Evolutionary conservation across 2,329 filamentous ascomycete genomes (phyloP), one percentile per base, ranked within the genome.

Genomic region (Pestalotiopsis sp.): DNA sequence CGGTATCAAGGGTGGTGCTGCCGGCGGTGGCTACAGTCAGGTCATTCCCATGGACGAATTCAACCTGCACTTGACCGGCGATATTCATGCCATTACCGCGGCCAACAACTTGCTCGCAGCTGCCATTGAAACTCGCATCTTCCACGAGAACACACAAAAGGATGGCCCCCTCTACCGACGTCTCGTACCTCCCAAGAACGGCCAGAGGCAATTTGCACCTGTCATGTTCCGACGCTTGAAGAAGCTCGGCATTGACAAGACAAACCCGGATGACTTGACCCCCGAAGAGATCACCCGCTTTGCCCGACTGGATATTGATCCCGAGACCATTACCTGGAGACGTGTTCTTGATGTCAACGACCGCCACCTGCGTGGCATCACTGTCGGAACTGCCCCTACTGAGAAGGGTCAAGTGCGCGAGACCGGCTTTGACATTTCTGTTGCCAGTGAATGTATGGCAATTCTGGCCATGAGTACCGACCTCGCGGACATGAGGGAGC

Each of bases 21-120:
- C 96, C 68, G 96, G 96, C 76, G 96, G 96, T 80, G 96, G 96
- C 52, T 99, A 98, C 89, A 97, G 94, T 80, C 96, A 99, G 81
- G 96, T 99, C 78, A 98, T 99, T 76, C 96, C 96, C 69, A 99
- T 99, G 96, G 96, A 99, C 76, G 96, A 99, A 81, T 99, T 99
- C 86, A 99, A 99, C 83, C 85, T 99, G 78, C 96, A 99, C 81
- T 84, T 99, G 76, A 99, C 96, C 67, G 96, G 96, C 76, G 96
- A 99, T 79, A 98, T 99, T 68, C 96, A 99, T 80, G 96, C 96
- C 73, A 96, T 99, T 77, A 94, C 94, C 66, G 95, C 95, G 36
- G 96, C 96, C 49, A 99, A 98, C 87, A 99, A 99, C 83, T 86
- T 99, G 69, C 89, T 99, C 58, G 95, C 96, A 59, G 96, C 96